Evolutionary conservation across 225 moss, liverwort and hornwort genomes (phyloP).

Genomic region (Marchantia polymorpha): DNA sequence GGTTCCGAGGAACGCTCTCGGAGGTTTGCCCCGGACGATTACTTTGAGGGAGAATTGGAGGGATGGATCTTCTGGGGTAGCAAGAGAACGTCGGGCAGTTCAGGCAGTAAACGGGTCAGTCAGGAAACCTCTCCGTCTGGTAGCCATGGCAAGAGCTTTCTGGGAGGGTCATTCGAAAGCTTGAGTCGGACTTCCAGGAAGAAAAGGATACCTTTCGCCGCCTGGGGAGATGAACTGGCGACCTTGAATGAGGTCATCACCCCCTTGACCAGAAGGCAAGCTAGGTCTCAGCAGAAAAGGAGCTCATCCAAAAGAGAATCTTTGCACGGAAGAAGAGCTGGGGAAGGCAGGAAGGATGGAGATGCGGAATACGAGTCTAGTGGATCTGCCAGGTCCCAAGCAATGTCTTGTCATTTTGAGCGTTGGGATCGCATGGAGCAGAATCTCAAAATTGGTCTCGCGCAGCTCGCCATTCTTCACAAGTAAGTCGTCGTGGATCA

Average conservation of each 20-base stretch:
- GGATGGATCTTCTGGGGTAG: constrained; percentile 48
- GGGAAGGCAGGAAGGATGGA: constrained; percentile 17
- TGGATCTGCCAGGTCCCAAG: constrained; percentile 12
- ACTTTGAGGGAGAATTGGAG: constrained; percentile 42
- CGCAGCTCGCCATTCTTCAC: constrained; percentile 40
- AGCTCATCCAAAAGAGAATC: background rate
- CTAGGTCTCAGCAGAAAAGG: constrained; percentile 21
- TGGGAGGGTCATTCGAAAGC: constrained; percentile 12
- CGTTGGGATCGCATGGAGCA: constrained; percentile 30
- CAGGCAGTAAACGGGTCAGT: constrained; percentile 1
- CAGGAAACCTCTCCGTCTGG: constrained; percentile 20
- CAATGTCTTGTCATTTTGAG: background rate
- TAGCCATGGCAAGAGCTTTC: constrained; percentile 1
- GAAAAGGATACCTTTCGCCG: constrained; percentile 34
- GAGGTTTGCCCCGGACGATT: constrained; percentile 25
- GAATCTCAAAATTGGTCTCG: constrained; percentile 37
- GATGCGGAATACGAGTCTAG: constrained; percentile 10
- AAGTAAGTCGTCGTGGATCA: constrained; percentile 27
- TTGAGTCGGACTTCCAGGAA: constrained; percentile 26
- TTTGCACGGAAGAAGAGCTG: constrained; percentile 2
- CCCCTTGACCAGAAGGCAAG: constrained; percentile 25
- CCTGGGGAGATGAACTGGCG: constrained; percentile 34
- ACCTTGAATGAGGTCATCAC: constrained; percentile 27
- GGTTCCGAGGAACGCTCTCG: constrained; percentile 26
- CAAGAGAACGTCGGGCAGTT: constrained; percentile 16